Evolutionary conservation across 495 filamentous ascomycete genomes (phyloP), one percentile per base, ranked within the genome.

Genomic region (Penicillium crystallinum): DNA sequence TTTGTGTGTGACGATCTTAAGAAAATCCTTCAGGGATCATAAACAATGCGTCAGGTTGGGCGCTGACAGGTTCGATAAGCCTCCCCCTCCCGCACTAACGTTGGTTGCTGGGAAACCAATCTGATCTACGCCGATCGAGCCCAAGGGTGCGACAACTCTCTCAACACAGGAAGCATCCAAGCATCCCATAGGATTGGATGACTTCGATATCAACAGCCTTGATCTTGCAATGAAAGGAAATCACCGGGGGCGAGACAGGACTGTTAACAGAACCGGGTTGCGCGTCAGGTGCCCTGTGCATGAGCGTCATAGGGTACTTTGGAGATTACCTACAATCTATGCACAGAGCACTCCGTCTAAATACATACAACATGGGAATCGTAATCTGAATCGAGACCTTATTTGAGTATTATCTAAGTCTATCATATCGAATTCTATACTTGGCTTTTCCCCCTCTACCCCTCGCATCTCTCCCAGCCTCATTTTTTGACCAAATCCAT

Each of bases 91-190:
- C 36, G 29, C 49, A 44, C 49, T 52, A 52, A 52, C 8, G 29
- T 41, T 22, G 40, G 49, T 52, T 52, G 49, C 49, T 34, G 49
- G 49, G 49, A 37, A 45, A 52, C 50, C 38, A 50, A 43, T 17
- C 18, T 11, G 56, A 46, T 51, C 54, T 17, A 18, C 30, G 42
- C 34, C 44, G 46, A 49, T 37, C 33, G 35, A 36, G n/a, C 34
- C 15, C 34, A 17, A n/a, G n/a, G n/a, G n/a, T 5, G n/a, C 4
- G 4, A 6, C 4, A 14, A 15, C 21, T 33, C n/a, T n/a, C n/a
- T n/a, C 0, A 15, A 22, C 14, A 14, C 9, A 23, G n/a, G 6
- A 27, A 42, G 3, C 18, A 1, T 25, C 34, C 23, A 5, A 18
- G 27, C 17, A 45, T n/a, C n/a, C n/a, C n/a, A n/a, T 45, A 22